Percentiles rank a stretch among this genome's conserved stretches.
phyloP scores from a whole-genome alignment of 441 rosid species.

The Erodium trifolium region DNA sequence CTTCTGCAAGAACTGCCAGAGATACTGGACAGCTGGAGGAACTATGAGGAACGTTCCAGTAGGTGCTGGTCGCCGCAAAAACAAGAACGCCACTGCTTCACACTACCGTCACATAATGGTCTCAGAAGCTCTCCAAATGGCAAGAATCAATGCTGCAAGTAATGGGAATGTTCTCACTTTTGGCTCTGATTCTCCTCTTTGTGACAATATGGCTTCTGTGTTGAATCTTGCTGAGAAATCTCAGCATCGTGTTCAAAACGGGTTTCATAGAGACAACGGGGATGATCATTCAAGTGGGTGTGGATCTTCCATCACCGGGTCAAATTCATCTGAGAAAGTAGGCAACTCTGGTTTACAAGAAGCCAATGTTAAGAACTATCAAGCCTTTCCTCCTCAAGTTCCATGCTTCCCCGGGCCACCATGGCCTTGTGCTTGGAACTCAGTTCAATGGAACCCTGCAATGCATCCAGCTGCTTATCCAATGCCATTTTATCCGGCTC shows the following conservation, averaged over 20 bases:
- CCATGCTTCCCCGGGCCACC: not conserved
- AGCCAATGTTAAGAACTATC: not conserved
- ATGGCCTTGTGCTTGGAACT: not conserved
- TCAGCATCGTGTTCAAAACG: not conserved
- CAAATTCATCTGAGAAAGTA: slow-evolving; percentile 19
- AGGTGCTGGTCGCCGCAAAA: slow-evolving; percentile 20
- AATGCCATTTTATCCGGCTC: not conserved
- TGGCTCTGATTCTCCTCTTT: not conserved
- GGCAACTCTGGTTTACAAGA: not conserved
- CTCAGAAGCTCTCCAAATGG: slow-evolving; percentile 49
- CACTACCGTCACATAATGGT: slow-evolving; percentile 47
- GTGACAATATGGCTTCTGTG: too few relatives aligned
- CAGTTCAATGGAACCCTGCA: not conserved
- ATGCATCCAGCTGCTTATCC: not conserved
- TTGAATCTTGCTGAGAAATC: not conserved
- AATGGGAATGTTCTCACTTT: slow-evolving; percentile 34
- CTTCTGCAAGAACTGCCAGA: slow-evolving; percentile 65
- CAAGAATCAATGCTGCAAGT: slow-evolving; percentile 35
- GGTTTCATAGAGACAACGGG: not conserved
- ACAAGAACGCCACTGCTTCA: slow-evolving; percentile 41
- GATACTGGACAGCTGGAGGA: slow-evolving; percentile 42
- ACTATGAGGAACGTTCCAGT: too few relatives aligned
- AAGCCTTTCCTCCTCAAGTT: not conserved
- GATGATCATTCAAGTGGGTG: slow-evolving; percentile 6
- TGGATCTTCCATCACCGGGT: slow-evolving; percentile 21